A percentile compares a stretch with the other conserved stretches of the same genome.
Evolutionary conservation across 2,329 filamentous ascomycete species (phyloP).

Genomic region (Cordyceps farinosa): DNA sequence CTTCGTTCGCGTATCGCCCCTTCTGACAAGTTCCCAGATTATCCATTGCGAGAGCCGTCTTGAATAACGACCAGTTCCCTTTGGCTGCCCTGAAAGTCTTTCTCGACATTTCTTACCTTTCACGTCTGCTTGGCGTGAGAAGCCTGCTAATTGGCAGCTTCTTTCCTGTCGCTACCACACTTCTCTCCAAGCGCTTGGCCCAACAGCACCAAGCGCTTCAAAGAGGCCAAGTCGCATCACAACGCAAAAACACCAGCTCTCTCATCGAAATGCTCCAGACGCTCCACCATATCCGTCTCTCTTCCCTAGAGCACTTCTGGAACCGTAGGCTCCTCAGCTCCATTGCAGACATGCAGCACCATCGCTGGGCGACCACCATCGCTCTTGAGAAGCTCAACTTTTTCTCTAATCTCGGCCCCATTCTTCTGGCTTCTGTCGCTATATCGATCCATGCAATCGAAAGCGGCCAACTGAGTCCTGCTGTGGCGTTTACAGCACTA

Average conservation of each 20-base stretch:
- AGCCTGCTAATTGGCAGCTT: neutral
- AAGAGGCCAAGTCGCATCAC: neutral
- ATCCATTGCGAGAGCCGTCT: neutral
- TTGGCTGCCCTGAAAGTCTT: neutral
- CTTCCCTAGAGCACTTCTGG: conserved; percentile 15
- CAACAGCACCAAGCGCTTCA: neutral
- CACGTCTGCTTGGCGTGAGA: neutral
- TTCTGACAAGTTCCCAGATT: neutral
- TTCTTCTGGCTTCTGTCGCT: conserved; percentile 13
- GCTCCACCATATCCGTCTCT: conserved; percentile 17
- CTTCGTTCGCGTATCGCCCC: neutral
- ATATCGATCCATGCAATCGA: conserved; percentile 15
- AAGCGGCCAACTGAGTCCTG: conserved; percentile 5
- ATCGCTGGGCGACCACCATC: conserved; percentile 1
- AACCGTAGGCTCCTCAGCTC: neutral
- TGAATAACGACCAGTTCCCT: neutral
- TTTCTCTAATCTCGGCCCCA: conserved; percentile 11
- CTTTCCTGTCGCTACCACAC: neutral
- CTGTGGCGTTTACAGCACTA: conserved; percentile 16
- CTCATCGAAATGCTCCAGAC: conserved; percentile 5
- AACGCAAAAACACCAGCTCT: neutral
- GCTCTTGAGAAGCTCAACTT: conserved; percentile 10
- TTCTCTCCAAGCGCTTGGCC: neutral
- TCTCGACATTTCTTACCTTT: neutral
- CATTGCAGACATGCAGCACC: neutral